These are phyloP conservation scores for Pneumocystis sp. DNA, from an alignment of 1,139 yeast species.

Conservation along the genomic window DNA sequence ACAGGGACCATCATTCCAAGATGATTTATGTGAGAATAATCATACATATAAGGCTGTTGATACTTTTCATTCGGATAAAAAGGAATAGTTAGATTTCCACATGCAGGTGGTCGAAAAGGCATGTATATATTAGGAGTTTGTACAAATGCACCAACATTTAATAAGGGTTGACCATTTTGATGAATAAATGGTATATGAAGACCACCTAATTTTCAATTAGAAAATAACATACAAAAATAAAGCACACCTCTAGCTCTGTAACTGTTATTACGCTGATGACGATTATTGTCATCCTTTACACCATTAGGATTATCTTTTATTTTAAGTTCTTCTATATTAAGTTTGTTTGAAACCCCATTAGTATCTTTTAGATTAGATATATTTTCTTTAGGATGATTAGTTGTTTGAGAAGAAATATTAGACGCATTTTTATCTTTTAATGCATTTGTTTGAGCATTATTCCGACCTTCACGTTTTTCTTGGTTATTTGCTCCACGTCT, in stretches of 20 bases:
- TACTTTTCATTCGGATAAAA: slow-evolving; percentile 1
- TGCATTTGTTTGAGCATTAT: background rate
- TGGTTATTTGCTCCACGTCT: background rate
- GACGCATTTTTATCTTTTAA: background rate
- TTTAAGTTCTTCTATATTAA: background rate
- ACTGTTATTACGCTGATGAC: background rate
- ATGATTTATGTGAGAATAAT: background rate
- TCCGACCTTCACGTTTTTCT: background rate
- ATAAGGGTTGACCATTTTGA: background rate
- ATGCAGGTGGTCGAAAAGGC: background rate
- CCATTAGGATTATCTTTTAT: background rate
- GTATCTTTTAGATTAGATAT: background rate
- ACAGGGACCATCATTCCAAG: background rate
- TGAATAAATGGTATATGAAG: background rate
- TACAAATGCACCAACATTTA: background rate
- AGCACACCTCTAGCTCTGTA: background rate
- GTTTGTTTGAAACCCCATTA: background rate
- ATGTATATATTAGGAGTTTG: background rate
- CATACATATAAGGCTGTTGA: slow-evolving; percentile 1
- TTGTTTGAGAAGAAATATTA: background rate
- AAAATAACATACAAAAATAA: background rate
- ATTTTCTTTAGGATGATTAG: background rate
- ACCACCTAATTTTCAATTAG: background rate
- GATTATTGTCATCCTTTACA: background rate
- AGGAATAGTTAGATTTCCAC: background rate